phyloP scores from a whole-genome alignment of 1,284 basidiomycete genomes.

The Rhodotorula sp. region DNA sequence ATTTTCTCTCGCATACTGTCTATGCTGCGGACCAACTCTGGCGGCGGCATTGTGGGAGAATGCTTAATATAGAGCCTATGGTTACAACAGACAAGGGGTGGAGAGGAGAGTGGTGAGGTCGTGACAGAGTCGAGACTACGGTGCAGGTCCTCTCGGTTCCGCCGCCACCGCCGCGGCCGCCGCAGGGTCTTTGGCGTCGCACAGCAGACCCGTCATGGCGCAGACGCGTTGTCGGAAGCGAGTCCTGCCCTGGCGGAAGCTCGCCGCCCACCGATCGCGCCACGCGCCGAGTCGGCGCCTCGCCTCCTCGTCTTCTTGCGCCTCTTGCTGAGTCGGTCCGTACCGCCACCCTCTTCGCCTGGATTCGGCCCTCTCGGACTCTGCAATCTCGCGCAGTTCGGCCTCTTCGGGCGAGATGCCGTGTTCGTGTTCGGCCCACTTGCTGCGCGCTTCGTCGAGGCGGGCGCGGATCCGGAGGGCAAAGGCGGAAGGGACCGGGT shows the following conservation, averaged over 20 bases:
- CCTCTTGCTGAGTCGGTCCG: background rate
- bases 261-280: slow-evolving; percentile 31
- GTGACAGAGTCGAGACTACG: background rate
- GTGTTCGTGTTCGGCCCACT: slow-evolving; percentile 8
- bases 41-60: too few relatives aligned
- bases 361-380: background rate
- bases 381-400: background rate
- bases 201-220: slow-evolving; percentile 31
- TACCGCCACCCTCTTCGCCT: background rate
- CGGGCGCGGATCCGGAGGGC: slow-evolving; percentile 28
- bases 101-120: too few relatives aligned
- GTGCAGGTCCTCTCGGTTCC: background rate
- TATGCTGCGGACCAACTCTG: too few relatives aligned
- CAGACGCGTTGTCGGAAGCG: slow-evolving; percentile 30
- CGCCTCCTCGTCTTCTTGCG: background rate
- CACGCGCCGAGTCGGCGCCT: slow-evolving; percentile 22
- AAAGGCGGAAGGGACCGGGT: slow-evolving; percentile 34
- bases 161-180: slow-evolving; percentile 1
- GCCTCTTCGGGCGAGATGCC: background rate
- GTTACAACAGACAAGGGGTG: background rate
- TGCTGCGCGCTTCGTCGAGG: slow-evolving; percentile 34
- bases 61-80: background rate
- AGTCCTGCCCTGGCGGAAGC: slow-evolving; percentile 7
- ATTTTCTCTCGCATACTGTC: too few relatives aligned
- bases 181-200: slow-evolving; percentile 16